phyloP scores from a whole-genome alignment of 1,139 yeast genomes.

The Saccharomyces hybrid region DNA sequence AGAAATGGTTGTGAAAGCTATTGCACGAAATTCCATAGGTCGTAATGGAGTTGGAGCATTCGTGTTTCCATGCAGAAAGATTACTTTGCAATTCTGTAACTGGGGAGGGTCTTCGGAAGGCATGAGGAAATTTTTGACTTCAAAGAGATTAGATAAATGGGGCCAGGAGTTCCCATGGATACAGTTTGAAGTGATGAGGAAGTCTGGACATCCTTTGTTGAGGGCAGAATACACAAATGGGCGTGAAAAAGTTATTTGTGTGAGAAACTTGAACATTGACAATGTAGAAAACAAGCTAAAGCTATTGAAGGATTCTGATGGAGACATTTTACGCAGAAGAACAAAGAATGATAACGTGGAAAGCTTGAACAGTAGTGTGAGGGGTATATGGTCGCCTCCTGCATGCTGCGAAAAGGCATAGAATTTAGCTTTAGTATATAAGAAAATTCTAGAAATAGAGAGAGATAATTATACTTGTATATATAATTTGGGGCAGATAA shows the following conservation, averaged over 20 bases:
- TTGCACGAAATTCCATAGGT: slow-evolving; percentile 48
- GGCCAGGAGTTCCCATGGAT: slow-evolving; percentile 58
- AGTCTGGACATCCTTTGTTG: slow-evolving; percentile 76
- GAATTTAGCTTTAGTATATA: slow-evolving; percentile 36
- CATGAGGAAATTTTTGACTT: slow-evolving; percentile 52
- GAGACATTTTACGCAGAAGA: slow-evolving; percentile 47
- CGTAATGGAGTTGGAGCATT: slow-evolving; percentile 81
- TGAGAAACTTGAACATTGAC: slow-evolving; percentile 48
- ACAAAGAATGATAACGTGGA: slow-evolving; percentile 69
- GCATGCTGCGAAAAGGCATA: slow-evolving; percentile 67
- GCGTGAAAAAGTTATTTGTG: slow-evolving; percentile 49
- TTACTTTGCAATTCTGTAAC: slow-evolving; percentile 74
- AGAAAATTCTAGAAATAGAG: background rate
- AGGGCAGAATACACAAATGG: slow-evolving; percentile 54
- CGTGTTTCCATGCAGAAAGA: slow-evolving; percentile 53
- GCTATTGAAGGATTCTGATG: slow-evolving; percentile 50
- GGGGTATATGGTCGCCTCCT: slow-evolving; percentile 98
- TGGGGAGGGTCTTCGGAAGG: slow-evolving; percentile 95
- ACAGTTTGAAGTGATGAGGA: slow-evolving; percentile 60
- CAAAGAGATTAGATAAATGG: slow-evolving; percentile 45
- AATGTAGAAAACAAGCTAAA: slow-evolving; percentile 48
- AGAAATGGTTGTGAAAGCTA: slow-evolving; percentile 37
- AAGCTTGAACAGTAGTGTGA: slow-evolving; percentile 72
- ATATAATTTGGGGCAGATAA: background rate
- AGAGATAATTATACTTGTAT: background rate